phyloP scores from a whole-genome alignment of 257 asterid species.

The Capsicum pubescens region DNA sequence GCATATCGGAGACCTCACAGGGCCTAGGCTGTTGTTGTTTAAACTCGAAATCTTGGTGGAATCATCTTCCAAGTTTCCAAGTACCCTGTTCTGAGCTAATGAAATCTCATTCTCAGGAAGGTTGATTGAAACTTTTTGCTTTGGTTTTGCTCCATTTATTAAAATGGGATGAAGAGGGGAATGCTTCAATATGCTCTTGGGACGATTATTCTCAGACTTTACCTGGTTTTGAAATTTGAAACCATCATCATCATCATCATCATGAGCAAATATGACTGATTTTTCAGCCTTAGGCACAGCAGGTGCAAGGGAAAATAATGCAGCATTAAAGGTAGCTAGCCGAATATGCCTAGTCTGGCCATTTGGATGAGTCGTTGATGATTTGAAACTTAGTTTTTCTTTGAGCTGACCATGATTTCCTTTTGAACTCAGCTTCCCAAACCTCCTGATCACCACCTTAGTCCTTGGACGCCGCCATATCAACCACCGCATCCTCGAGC shows the following conservation, averaged over 20 bases:
- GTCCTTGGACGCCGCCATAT: slow-evolving; percentile 57
- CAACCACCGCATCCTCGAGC: slow-evolving; percentile 49
- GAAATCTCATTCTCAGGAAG: slow-evolving; percentile 87
- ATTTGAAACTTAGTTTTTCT: slow-evolving; percentile 27
- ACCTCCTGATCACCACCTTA: slow-evolving; percentile 64
- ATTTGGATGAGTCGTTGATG: slow-evolving; percentile 8
- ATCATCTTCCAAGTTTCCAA: slow-evolving; percentile 45
- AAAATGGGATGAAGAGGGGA: slow-evolving; percentile 59
- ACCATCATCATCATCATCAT: slow-evolving; percentile 30
- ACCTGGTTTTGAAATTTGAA: slow-evolving; percentile 25
- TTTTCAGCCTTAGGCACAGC: slow-evolving; percentile 66
- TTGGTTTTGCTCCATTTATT: slow-evolving; percentile 39
- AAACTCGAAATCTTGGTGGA: slow-evolving; percentile 33
- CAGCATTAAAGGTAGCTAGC: slow-evolving; percentile 87
- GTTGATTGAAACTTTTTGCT: slow-evolving; percentile 71
- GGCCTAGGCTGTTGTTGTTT: slow-evolving; percentile 41
- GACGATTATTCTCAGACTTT: slow-evolving; percentile 40
- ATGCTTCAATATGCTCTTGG: slow-evolving; percentile 74
- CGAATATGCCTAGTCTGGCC: slow-evolving; percentile 53
- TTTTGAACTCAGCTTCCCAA: slow-evolving; percentile 49
- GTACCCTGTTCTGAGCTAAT: slow-evolving; percentile 56
- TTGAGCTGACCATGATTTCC: slow-evolving; percentile 28
- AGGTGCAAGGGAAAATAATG: slow-evolving; percentile 89
- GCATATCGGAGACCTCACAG: slow-evolving; percentile 83
- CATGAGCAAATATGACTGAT: slow-evolving; percentile 43